phyloP scores from a whole-genome alignment of 805 yeast genomes.

The Tetrapisispora nanseiensis region DNA sequence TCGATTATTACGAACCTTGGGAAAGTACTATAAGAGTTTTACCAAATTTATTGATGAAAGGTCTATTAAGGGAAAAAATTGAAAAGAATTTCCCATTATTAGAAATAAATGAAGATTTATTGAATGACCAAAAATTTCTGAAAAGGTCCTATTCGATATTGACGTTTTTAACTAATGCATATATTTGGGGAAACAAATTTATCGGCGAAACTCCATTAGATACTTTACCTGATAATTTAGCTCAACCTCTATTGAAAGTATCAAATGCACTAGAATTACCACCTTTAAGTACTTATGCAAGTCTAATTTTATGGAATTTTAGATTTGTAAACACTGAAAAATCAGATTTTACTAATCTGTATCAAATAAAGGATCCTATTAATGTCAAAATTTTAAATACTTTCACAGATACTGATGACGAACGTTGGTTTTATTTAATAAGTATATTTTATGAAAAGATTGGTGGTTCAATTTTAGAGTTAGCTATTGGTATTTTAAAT shows the following conservation, averaged over 20 bases:
- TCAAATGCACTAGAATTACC: constrained; percentile 61
- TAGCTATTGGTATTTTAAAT: constrained; percentile 59
- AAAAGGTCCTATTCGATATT: constrained; percentile 76
- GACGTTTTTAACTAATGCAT: constrained; percentile 78
- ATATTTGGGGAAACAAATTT: constrained; percentile 69
- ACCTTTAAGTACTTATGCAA: constrained; percentile 82
- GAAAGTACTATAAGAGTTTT: constrained; percentile 55
- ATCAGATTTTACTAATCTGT: background rate
- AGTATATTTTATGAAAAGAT: constrained; percentile 76
- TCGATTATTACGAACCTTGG: constrained; percentile 65
- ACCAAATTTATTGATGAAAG: constrained; percentile 57
- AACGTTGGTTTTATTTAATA: constrained; percentile 86
- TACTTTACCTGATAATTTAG: constrained; percentile 54
- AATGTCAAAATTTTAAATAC: constrained; percentile 72
- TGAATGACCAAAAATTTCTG: constrained; percentile 37
- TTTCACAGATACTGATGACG: constrained; percentile 85
- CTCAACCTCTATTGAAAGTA: constrained; percentile 57
- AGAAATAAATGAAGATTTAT: constrained; percentile 31
- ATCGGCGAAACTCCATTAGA: constrained; percentile 37
- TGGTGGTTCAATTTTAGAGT: constrained; percentile 61
- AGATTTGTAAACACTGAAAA: constrained; percentile 17
- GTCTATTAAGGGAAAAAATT: constrained; percentile 49
- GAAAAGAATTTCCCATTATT: constrained; percentile 51
- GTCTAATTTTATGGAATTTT: constrained; percentile 83
- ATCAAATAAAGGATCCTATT: constrained; percentile 42